Conservation (phyloP, 2,329 filamentous ascomycete species). For the Scedosporium dehoogii region DNA sequence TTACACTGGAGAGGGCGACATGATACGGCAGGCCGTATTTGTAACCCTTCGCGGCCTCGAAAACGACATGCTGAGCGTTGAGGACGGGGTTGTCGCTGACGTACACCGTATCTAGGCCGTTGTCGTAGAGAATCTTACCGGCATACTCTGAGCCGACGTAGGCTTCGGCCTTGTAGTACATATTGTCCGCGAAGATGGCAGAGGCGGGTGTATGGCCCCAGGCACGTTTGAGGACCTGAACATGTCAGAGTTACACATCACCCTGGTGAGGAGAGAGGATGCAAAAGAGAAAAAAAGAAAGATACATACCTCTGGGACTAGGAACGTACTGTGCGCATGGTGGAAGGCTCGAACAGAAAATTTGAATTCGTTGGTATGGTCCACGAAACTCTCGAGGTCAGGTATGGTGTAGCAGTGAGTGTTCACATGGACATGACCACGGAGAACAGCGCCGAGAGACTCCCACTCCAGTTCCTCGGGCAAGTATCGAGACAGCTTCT, state of each 20-base stretch:
- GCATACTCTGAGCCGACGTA: slow-evolving; percentile 56
- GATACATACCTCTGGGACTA: slow-evolving; percentile 49
- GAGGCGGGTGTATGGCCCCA: slow-evolving; percentile 45
- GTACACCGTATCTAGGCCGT: slow-evolving; percentile 55
- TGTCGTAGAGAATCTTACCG: slow-evolving; percentile 55
- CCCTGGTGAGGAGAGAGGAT: neutral
- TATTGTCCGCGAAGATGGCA: slow-evolving; percentile 62
- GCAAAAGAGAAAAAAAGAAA: neutral
- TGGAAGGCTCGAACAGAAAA: slow-evolving; percentile 59
- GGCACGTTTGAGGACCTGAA: slow-evolving; percentile 42
- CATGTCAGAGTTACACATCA: neutral
- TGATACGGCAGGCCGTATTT: slow-evolving; percentile 53
- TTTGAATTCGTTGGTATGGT: slow-evolving; percentile 63
- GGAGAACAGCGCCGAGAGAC: slow-evolving; percentile 48
- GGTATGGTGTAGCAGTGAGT: slow-evolving; percentile 63
- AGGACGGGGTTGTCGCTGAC: slow-evolving; percentile 63
- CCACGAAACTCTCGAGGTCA: slow-evolving; percentile 59
- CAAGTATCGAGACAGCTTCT: slow-evolving; percentile 46
- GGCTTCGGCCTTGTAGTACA: slow-evolving; percentile 62
- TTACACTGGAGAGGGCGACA: slow-evolving; percentile 47
- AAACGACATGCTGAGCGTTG: slow-evolving; percentile 60
- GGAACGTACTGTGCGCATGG: slow-evolving; percentile 57
- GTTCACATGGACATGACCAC: slow-evolving; percentile 60
- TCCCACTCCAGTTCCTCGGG: slow-evolving; percentile 56
- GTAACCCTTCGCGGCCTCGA: slow-evolving; percentile 51